These are phyloP conservation scores for Phyllosticta ampelicida DNA, from an alignment of 2,329 filamentous ascomycete genomes.

Conservation along the genomic window DNA sequence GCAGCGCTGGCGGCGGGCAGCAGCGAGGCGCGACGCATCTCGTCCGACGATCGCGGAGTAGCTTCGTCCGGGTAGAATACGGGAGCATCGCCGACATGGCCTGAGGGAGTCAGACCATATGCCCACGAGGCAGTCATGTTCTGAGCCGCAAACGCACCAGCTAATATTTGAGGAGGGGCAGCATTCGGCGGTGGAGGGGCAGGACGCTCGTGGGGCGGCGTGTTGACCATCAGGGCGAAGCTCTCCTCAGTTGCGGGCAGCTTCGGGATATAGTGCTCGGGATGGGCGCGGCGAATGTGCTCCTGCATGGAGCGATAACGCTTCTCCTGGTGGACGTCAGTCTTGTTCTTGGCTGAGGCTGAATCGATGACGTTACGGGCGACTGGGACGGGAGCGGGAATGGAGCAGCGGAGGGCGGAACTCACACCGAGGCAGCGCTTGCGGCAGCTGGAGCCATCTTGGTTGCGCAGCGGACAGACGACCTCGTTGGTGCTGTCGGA, in stretches of 20 bases:
- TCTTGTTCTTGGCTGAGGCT: conserved; percentile 17
- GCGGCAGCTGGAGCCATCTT: conserved; percentile 92
- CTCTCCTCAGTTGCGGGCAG: conserved; percentile 96
- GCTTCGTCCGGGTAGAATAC: conserved; percentile 57
- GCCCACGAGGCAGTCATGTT: conserved; percentile 7
- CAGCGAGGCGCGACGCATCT: conserved; percentile 53
- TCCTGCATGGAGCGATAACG: conserved; percentile 98
- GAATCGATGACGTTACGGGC: neutral
- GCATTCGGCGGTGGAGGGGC: conserved; percentile 38
- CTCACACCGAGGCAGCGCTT: conserved; percentile 97
- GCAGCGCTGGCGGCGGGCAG: conserved; percentile 67
- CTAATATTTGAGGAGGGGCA: conserved; percentile 15
- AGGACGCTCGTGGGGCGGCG: conserved; percentile 64
- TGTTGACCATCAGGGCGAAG: conserved; percentile 93
- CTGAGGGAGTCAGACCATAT: conserved; percentile 20
- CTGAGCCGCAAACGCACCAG: conserved; percentile 7
- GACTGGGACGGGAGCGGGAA: neutral
- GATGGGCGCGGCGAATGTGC: conserved; percentile 94
- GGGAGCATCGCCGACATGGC: conserved; percentile 50
- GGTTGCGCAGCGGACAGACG: conserved; percentile 88
- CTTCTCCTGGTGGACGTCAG: conserved; percentile 57
- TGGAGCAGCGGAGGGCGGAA: conserved; percentile 26
- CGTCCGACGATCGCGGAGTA: conserved; percentile 59
- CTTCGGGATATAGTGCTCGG: conserved; percentile 95
- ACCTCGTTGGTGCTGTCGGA: conserved; percentile 92